These are phyloP conservation scores for Yamadazyma diospyri DNA, from an alignment of 1,139 yeast genomes.

Conservation along the genomic window DNA sequence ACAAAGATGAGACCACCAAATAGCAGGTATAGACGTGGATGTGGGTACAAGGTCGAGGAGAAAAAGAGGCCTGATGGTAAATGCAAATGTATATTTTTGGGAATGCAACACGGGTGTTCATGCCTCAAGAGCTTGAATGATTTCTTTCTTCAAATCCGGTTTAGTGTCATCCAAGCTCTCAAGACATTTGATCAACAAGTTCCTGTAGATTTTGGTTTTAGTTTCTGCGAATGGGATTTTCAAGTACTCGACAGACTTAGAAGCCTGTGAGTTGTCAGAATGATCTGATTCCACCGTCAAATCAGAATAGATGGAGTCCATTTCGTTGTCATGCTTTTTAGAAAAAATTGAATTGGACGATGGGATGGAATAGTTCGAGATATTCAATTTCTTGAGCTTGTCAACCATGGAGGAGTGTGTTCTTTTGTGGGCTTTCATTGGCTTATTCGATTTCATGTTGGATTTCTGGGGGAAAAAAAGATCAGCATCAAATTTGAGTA, in stretches of 20 bases:
- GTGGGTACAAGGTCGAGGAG: background rate
- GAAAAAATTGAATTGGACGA: conserved; percentile 21
- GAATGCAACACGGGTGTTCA: background rate
- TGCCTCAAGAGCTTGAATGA: conserved; percentile 8
- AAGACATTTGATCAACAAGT: conserved; percentile 12
- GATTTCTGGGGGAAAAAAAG: conserved; percentile 18
- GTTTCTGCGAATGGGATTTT: conserved; percentile 18
- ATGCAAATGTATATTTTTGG: no score
- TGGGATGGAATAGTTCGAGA: conserved; percentile 15
- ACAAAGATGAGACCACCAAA: no score
- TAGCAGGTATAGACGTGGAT: no score
- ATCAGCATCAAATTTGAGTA: conserved; percentile 35
- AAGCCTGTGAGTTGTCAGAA: conserved; percentile 6
- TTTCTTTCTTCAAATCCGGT: conserved; percentile 13
- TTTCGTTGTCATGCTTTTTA: conserved; percentile 20
- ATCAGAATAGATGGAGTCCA: conserved; percentile 33
- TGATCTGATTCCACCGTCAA: conserved; percentile 12
- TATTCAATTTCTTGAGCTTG: conserved; percentile 16
- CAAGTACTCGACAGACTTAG: conserved; percentile 22
- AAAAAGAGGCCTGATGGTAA: background rate
- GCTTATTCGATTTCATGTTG: conserved; percentile 7
- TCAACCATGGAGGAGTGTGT: conserved; percentile 20
- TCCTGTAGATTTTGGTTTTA: conserved; percentile 4
- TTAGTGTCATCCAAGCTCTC: conserved; percentile 9
- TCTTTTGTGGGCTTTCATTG: conserved; percentile 17